Evolutionary conservation across 2,329 filamentous ascomycete genomes (phyloP), one percentile per base, ranked within the genome.

Genomic region (Aspergillus pseudoterreus): DNA sequence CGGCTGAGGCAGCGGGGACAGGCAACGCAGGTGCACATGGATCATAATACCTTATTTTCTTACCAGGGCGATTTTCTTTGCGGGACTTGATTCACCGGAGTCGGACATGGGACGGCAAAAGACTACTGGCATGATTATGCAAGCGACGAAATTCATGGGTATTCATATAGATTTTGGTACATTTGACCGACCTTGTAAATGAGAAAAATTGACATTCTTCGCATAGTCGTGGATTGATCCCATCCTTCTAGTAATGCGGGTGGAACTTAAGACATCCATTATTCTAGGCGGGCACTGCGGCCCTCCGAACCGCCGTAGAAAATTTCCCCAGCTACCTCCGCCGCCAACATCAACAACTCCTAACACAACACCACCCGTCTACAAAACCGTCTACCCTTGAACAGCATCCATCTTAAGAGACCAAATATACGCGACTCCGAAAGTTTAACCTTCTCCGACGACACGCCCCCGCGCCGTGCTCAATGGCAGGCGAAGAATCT

Each of bases 401-500:
- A 24, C 14, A 2, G 14, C 35, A 19, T 11, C 11, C 14, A 9
- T 9, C 3, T 4, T 22, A 9, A 15, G 24, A 8, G 12, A 39
- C 8, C 5, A 3, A 24, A 39, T 17, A 51, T 21, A 35, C 50
- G 50, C 53, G 53, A 57, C 49, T 45, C 35, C 6, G 36, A 30
- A 42, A 19, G 22, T 42, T 10, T 17, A 38, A n/a, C 15, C 22
- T 30, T 14, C 1, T 10, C 19, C 14, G 24, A 30, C 27, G 10
- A 30, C 21, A 10, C 11, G n/a, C 19, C 22, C 17, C 10, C 33
- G 9, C 9, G 21, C 15, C 35, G 6, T 21, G 30, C 51, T 10
- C 51, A 57, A 67, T 66, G 62, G 60, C 58, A 14, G 58, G 56
- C 49, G 55, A 56, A 51, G 52, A 57, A 47, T 54, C 56, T 32